Evolutionary conservation across 2,329 filamentous ascomycete species (phyloP).

Genomic region (Geosmithia flava): DNA sequence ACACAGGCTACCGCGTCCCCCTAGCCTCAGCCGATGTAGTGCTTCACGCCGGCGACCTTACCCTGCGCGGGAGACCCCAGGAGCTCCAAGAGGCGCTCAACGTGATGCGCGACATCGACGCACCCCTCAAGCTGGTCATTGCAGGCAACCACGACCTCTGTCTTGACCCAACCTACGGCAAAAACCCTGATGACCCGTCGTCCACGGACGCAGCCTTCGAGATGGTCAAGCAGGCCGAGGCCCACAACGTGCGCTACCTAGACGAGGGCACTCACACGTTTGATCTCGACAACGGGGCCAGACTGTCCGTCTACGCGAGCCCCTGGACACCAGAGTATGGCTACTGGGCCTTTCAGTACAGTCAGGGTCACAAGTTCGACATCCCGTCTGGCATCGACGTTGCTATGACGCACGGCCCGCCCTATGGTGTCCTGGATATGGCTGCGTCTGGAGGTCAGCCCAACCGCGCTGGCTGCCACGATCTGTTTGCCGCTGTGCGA

Average conservation of each 20-base stretch:
- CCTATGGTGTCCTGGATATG: constrained; percentile 35
- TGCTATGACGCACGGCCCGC: constrained; percentile 43
- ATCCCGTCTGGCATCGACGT: constrained; percentile 27
- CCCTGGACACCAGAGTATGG: constrained; percentile 35
- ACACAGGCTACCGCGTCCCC: constrained; percentile 16
- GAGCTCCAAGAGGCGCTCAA: constrained; percentile 28
- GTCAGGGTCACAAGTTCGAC: constrained; percentile 22
- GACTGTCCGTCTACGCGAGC: constrained; percentile 37
- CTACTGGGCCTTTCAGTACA: constrained; percentile 38
- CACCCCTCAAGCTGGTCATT: constrained; percentile 40
- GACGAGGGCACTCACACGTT: constrained; percentile 35
- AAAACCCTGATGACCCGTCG: not conserved
- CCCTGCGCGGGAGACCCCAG: constrained; percentile 21
- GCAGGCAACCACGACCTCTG: constrained; percentile 42
- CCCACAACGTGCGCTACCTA: constrained; percentile 29
- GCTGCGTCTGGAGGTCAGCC: constrained; percentile 9
- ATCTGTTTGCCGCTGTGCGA: constrained; percentile 32
- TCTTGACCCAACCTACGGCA: constrained; percentile 17
- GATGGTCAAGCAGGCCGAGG: constrained; percentile 23
- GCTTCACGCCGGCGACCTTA: constrained; percentile 42
- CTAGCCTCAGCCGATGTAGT: constrained; percentile 29
- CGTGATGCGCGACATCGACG: constrained; percentile 27
- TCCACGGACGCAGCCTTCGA: not conserved
- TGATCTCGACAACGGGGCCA: constrained; percentile 33
- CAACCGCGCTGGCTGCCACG: constrained; percentile 24